phyloP scores from a whole-genome alignment of 2,329 filamentous ascomycete genomes.

The Colletotrichum filicis region DNA sequence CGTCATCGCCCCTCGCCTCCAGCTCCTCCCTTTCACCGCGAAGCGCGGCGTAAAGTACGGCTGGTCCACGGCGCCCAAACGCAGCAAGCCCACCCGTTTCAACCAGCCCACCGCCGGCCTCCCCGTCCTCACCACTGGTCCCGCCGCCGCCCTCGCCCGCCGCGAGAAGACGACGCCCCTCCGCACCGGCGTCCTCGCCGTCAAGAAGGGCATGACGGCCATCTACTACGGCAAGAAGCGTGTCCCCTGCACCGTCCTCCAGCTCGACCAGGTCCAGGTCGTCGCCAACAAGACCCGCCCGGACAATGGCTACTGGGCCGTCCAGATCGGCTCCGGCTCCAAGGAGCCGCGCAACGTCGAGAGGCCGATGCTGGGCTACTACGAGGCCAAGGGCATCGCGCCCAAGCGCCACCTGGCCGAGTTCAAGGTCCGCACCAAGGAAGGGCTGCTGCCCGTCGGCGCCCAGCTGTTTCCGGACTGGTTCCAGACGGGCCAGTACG shows the following conservation, averaged over 20 bases:
- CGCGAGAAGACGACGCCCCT: slow-evolving; percentile 68
- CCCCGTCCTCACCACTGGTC: slow-evolving; percentile 66
- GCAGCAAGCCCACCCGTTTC: slow-evolving; percentile 66
- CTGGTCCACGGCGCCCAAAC: slow-evolving; percentile 67
- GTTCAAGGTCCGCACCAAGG: slow-evolving; percentile 82
- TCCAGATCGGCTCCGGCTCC: slow-evolving; percentile 86
- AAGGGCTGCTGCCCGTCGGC: slow-evolving; percentile 81
- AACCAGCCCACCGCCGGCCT: slow-evolving; percentile 68
- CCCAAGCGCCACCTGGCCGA: slow-evolving; percentile 88
- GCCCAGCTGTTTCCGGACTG: slow-evolving; percentile 83
- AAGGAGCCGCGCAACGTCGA: slow-evolving; percentile 80
- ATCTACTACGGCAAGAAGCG: slow-evolving; percentile 84
- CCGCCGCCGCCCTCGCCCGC: slow-evolving; percentile 69
- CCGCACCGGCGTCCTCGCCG: slow-evolving; percentile 84
- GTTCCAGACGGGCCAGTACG: slow-evolving; percentile 90
- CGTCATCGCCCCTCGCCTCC: slow-evolving; percentile 41
- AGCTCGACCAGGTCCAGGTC: slow-evolving; percentile 93
- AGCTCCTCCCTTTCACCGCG: slow-evolving; percentile 57
- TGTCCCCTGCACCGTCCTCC: slow-evolving; percentile 89
- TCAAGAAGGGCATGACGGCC: slow-evolving; percentile 97
- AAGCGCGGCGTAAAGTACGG: slow-evolving; percentile 67
- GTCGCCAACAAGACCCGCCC: slow-evolving; percentile 85
- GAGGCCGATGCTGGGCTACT: slow-evolving; percentile 89
- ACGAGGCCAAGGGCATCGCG: slow-evolving; percentile 81
- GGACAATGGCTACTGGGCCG: slow-evolving; percentile 90